Percentiles rank a stretch among this genome's conserved stretches.
Conservation (phyloP, 2,329 filamentous ascomycete species). For the Cryphonectria nitschkei region DNA sequence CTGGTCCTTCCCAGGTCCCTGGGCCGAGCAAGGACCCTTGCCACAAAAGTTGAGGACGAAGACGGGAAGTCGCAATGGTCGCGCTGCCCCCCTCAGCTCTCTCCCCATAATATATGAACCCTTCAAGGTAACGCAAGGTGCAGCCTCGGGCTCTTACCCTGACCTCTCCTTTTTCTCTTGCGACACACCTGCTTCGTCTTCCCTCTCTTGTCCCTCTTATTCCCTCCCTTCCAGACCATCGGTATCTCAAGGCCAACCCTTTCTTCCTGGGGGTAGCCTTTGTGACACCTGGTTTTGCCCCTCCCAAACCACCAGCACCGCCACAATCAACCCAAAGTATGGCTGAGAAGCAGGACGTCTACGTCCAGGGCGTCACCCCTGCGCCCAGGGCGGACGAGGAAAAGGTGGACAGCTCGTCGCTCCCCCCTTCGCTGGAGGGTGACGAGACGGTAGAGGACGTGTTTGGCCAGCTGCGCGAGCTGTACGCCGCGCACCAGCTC, state of each 20-base stretch:
- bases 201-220: too few relatives aligned
- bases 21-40: background rate
- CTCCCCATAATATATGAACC: background rate
- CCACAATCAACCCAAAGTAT: background rate
- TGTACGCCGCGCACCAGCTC: constrained; percentile 23
- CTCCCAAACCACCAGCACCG: background rate
- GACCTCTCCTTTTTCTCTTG: background rate
- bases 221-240: background rate
- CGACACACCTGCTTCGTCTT: background rate
- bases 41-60: background rate
- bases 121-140: constrained; percentile 4
- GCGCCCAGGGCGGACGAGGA: constrained; percentile 10
- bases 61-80: background rate
- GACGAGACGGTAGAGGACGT: constrained; percentile 13
- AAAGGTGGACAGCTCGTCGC: constrained; percentile 12
- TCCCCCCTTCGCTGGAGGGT: background rate
- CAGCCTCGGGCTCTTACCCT: constrained; percentile 1
- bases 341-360: constrained; percentile 19
- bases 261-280: background rate
- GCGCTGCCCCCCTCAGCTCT: background rate
- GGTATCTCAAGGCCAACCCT: background rate
- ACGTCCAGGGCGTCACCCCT: constrained; percentile 11
- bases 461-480: constrained; percentile 19
- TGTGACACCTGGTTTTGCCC: background rate
- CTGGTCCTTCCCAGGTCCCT: background rate